phyloP scores from a whole-genome alignment of 495 filamentous ascomycete genomes.

The Lichina pygmaea region DNA sequence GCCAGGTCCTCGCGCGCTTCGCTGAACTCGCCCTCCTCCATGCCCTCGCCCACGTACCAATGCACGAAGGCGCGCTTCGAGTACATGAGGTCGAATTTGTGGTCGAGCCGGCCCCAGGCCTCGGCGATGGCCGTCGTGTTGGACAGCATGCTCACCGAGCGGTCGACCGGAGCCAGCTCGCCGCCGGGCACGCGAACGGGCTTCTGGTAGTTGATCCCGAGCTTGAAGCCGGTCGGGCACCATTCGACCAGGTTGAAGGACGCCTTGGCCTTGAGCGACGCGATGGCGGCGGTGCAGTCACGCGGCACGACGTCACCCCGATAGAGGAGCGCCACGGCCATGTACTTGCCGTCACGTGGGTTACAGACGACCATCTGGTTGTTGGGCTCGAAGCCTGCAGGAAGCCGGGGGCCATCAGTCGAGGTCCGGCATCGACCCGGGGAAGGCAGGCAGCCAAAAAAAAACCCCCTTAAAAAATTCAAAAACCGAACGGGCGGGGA shows the following conservation, averaged over 20 bases:
- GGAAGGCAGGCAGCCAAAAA: too few relatives aligned
- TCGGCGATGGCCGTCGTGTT: constrained; percentile 84
- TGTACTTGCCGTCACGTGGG: constrained; percentile 80
- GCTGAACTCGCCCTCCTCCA: constrained; percentile 87
- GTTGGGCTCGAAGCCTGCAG: constrained; percentile 61
- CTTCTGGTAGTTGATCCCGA: constrained; percentile 84
- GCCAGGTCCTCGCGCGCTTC: constrained; percentile 79
- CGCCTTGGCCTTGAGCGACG: constrained; percentile 56
- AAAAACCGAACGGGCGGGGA: constrained; percentile 7
- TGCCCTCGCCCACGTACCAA: constrained; percentile 89
- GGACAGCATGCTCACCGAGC: constrained; percentile 70
- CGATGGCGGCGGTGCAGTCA: constrained; percentile 57
- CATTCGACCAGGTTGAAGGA: constrained; percentile 87
- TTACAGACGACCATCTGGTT: constrained; percentile 95
- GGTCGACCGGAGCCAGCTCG: constrained; percentile 62
- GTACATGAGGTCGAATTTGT: constrained; percentile 96
- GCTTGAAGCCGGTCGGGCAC: constrained; percentile 92
- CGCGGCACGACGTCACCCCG: constrained; percentile 72
- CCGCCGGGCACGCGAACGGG: constrained; percentile 49
- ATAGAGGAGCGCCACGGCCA: constrained; percentile 76
- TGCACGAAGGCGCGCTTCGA: constrained; percentile 86
- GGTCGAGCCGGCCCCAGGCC: constrained; percentile 67
- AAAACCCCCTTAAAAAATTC: constrained; percentile 7
- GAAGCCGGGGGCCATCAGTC: constrained; percentile 16
- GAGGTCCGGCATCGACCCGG: too few relatives aligned